Evolutionary conservation across 108 stramenopile species (phyloP).

Genomic region (Schizochytrium sp.): DNA sequence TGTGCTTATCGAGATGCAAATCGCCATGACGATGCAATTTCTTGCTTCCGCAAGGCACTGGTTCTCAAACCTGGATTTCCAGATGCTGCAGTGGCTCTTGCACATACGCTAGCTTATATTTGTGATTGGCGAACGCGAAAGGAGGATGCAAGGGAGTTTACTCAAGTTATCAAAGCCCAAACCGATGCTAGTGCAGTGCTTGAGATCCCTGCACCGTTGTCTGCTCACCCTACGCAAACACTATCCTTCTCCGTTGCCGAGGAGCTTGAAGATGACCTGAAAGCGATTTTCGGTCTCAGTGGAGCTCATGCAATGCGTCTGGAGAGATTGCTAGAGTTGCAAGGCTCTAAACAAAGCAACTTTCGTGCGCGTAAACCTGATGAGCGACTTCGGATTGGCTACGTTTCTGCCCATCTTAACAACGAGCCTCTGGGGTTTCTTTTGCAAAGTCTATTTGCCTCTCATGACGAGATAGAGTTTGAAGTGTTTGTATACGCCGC

Average conservation of each 20-base stretch:
- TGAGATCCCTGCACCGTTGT: neutral
- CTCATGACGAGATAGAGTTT: slow-evolving; percentile 81
- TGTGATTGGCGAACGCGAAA: slow-evolving; percentile 78
- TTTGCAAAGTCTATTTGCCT: slow-evolving; percentile 87
- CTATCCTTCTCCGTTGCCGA: slow-evolving; percentile 70
- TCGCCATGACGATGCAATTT: slow-evolving; percentile 71
- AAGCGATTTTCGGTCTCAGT: neutral
- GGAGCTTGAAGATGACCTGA: slow-evolving; percentile 65
- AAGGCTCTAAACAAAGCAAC: neutral
- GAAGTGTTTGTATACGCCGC: slow-evolving; percentile 82
- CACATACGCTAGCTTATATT: slow-evolving; percentile 69
- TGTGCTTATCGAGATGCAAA: slow-evolving; percentile 76
- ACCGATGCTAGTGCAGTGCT: neutral
- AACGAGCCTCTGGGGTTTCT: slow-evolving; percentile 87
- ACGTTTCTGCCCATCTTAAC: slow-evolving; percentile 84
- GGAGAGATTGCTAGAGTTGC: slow-evolving; percentile 1
- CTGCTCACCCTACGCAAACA: neutral
- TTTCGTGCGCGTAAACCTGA: neutral
- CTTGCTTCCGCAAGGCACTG: slow-evolving; percentile 75
- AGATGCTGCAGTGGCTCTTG: slow-evolving; percentile 76
- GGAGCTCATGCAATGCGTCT: neutral
- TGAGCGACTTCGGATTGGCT: slow-evolving; percentile 75
- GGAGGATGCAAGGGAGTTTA: slow-evolving; percentile 63
- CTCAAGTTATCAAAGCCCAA: slow-evolving; percentile 36
- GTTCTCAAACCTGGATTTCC: slow-evolving; percentile 72